Evolutionary conservation across 306 rosid species (phyloP).

Genomic region (Pyrus communis): DNA sequence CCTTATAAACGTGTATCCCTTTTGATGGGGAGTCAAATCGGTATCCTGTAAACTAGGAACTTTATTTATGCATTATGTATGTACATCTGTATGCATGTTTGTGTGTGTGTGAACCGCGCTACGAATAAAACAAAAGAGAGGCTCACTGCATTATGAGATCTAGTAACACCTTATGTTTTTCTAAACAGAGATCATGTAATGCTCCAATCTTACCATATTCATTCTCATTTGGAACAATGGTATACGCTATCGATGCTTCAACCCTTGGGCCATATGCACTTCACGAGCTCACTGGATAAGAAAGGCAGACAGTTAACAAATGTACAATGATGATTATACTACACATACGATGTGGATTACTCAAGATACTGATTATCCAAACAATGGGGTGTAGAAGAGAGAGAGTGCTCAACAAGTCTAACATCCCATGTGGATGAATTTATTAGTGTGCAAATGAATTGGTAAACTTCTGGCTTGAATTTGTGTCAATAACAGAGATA

Average conservation of each 20-base stretch:
- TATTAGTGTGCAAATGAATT: not conserved
- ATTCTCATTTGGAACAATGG: slow-evolving; percentile 11
- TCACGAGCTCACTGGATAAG: slow-evolving; percentile 37
- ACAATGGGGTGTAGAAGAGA: too few relatives aligned
- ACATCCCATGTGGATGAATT: not conserved
- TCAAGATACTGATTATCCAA: not conserved
- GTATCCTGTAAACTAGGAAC: too few relatives aligned
- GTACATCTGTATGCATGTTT: not conserved
- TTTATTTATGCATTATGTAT: not conserved
- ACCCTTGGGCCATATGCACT: slow-evolving; percentile 4
- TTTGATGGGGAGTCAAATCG: too few relatives aligned
- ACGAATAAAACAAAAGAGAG: not conserved
- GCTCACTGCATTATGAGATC: not conserved
- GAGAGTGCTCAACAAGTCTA: not conserved
- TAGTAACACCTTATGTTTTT: not conserved
- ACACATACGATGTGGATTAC: not conserved
- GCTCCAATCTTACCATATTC: slow-evolving; percentile 22
- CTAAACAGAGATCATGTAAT: not conserved
- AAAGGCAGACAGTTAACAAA: slow-evolving; percentile 3
- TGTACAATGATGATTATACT: not conserved
- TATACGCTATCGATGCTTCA: not conserved
- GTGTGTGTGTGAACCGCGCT: not conserved
- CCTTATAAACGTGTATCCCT: too few relatives aligned
- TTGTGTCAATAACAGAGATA: not conserved
- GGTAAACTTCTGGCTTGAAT: not conserved